Percentiles rank a stretch among this genome's conserved stretches.
Conservation (phyloP, 2,329 filamentous ascomycete genomes). For the Chalara sp. region DNA sequence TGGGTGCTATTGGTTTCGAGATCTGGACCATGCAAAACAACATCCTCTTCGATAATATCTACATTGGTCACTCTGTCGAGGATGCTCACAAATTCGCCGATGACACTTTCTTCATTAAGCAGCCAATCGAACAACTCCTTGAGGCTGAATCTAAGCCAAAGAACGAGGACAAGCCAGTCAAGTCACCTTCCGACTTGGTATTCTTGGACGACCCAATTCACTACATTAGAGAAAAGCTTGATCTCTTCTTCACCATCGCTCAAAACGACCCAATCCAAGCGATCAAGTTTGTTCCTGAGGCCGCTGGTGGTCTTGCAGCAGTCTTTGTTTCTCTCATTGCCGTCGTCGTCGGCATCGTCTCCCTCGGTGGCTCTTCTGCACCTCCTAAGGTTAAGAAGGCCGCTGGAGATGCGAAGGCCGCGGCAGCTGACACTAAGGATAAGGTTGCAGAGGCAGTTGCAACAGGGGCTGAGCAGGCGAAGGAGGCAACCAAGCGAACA, state of each 20-base stretch:
- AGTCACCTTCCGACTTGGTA: constrained; percentile 69
- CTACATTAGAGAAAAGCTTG: constrained; percentile 87
- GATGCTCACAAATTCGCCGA: constrained; percentile 85
- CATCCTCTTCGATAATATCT: constrained; percentile 99
- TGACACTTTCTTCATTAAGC: constrained; percentile 88
- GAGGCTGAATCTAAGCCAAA: constrained; percentile 78
- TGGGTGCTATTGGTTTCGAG: constrained; percentile 97
- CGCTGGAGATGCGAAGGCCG: constrained; percentile 56
- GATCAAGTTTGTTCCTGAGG: constrained; percentile 84
- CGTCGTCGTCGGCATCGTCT: constrained; percentile 60
- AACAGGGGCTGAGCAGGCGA: constrained; percentile 64
- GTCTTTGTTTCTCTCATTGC: constrained; percentile 63
- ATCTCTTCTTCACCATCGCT: constrained; percentile 81
- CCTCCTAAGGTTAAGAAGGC: constrained; percentile 69
- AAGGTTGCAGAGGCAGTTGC: constrained; percentile 57
- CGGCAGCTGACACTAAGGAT: constrained; percentile 70
- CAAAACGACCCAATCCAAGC: constrained; percentile 75
- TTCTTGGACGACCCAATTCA: constrained; percentile 87
- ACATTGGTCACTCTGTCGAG: constrained; percentile 93
- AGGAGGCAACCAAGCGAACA: constrained; percentile 35
- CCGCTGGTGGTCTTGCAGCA: constrained; percentile 73
- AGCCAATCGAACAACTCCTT: constrained; percentile 70
- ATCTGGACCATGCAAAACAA: constrained; percentile 99
- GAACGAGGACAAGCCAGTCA: constrained; percentile 44
- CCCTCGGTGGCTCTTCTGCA: constrained; percentile 51